Evolutionary conservation across 352 stramenopile genomes (phyloP), one percentile per base, ranked within the genome.

Genomic region (Globisporangium takayamanum): DNA sequence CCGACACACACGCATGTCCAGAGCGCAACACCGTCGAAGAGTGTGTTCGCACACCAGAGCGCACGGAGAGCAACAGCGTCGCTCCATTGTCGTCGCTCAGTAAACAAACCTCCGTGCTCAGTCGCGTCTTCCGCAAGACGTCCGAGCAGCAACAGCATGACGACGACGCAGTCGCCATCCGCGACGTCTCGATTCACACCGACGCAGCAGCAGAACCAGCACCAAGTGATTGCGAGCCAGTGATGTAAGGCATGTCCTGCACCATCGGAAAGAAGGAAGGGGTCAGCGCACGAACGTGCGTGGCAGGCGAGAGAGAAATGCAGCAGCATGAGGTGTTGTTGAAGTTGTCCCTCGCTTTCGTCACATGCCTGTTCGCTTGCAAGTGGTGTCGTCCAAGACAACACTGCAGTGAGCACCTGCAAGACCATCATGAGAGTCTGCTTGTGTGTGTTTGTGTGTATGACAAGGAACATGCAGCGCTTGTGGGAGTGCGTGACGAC

Each of bases 101-200:
- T n/a, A 56, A 47, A 14, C 56, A 64, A 36, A 25, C 50, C 8
- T 76, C 70, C 5, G 59, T 78, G 15, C 30, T 78, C 8, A 72
- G 60, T 50, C 62, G 61, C 5, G 65, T 76, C 36, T 74, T 76
- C 42, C 59, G 63, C 14, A 53, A 56, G 26, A 20, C 44, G 39
- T 33, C 36, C 4, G 37, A 64, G 59, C 36, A 59, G 16, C 47
- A 44, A 1, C 54, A 52, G 39, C 3, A 45, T 45, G 16, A 45
- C 44, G 5, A 33, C 8, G 25, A 42, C 18, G 33, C 44, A 48
- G n/a, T 7, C 7, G 44, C 15, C 44, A 20, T 1, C 16, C 2
- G 30, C 7, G 50, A 50, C n/a, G 14, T 30, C 18, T 26, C 25
- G 22, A 26, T 20, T 48, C 44, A 25, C 44, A 25, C 10, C 15